These are phyloP conservation scores for Kodamaea kakaduensis DNA, from an alignment of 805 yeast species.

Conservation along the genomic window DNA sequence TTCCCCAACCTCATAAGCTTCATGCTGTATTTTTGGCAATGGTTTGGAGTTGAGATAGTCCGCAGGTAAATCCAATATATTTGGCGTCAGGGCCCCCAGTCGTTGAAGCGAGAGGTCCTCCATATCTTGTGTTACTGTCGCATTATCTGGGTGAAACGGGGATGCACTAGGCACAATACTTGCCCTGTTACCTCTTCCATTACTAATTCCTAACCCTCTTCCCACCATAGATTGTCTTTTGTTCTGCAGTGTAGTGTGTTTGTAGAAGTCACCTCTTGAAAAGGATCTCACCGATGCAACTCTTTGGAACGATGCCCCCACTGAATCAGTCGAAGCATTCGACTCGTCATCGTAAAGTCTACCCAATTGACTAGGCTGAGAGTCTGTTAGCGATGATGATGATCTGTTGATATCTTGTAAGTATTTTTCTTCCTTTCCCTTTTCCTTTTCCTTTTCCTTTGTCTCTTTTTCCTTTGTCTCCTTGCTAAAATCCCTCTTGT, in stretches of 20 bases:
- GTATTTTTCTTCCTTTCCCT: background rate
- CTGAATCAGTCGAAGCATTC: constrained; percentile 18
- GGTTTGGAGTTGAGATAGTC: constrained; percentile 7
- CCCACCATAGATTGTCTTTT: constrained; percentile 8
- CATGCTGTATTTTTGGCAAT: constrained; percentile 5
- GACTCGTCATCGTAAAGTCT: constrained; percentile 2
- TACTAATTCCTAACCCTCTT: no score
- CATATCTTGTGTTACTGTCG: constrained; percentile 1
- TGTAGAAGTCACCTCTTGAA: constrained; percentile 32
- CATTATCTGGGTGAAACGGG: background rate
- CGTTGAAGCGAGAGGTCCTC: no score
- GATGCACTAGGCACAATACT: background rate
- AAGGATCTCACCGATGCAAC: constrained; percentile 36
- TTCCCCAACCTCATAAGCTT: background rate
- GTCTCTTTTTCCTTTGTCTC: no score
- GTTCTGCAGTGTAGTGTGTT: constrained; percentile 30
- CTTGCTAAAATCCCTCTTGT: no score
- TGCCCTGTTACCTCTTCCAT: background rate
- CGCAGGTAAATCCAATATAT: constrained; percentile 8
- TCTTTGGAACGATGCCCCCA: constrained; percentile 24
- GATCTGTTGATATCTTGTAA: background rate
- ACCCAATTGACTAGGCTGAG: background rate
- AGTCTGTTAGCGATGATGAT: background rate
- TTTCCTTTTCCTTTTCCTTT: constrained; percentile 5
- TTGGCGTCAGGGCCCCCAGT: no score